A percentile compares a stretch with the other conserved stretches of the same genome.
Evolutionary conservation across 2,329 filamentous ascomycete genomes (phyloP).

Genomic region (Chaetomiaceae sp.): DNA sequence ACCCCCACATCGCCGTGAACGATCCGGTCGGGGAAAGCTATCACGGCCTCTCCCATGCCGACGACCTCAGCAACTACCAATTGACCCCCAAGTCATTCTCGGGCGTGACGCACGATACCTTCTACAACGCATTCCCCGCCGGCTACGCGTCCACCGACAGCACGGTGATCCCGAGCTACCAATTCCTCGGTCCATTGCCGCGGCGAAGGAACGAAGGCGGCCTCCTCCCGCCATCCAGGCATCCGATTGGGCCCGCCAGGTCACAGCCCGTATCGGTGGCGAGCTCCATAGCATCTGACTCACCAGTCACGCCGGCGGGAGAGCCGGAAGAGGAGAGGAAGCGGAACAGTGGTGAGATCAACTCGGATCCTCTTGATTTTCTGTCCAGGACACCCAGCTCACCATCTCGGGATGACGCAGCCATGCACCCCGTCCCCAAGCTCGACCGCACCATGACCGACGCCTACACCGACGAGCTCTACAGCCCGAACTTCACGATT

Average conservation of each 20-base stretch:
- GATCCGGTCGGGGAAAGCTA: slow-evolving; percentile 46
- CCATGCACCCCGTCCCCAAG: slow-evolving; percentile 61
- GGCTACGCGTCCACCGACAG: slow-evolving; percentile 35
- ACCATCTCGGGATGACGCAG: slow-evolving; percentile 54
- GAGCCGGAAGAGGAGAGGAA: slow-evolving; percentile 48
- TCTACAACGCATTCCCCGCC: slow-evolving; percentile 43
- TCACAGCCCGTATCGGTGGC: slow-evolving; percentile 55
- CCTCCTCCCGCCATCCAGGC: slow-evolving; percentile 45
- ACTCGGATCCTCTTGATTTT: slow-evolving; percentile 21
- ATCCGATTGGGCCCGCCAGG: slow-evolving; percentile 37
- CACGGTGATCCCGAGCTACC: slow-evolving; percentile 38
- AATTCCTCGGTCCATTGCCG: slow-evolving; percentile 37
- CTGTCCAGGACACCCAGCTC: slow-evolving; percentile 56
- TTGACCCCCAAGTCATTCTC: slow-evolving; percentile 38
- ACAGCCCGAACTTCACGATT: slow-evolving; percentile 33
- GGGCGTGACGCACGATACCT: slow-evolving; percentile 30
- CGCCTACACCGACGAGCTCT: slow-evolving; percentile 68
- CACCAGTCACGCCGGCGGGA: slow-evolving; percentile 53
- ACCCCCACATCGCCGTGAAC: slow-evolving; percentile 54
- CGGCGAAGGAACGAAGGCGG: slow-evolving; percentile 39
- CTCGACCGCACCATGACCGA: slow-evolving; percentile 84
- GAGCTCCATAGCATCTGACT: slow-evolving; percentile 55
- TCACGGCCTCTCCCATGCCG: slow-evolving; percentile 40
- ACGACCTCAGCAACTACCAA: slow-evolving; percentile 46
- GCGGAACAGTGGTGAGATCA: slow-evolving; percentile 51